Percentiles rank a stretch among this genome's conserved stretches.
Conservation (phyloP, 1,284 basidiomycete species). For the Austroboletus novae-zelandiae region DNA sequence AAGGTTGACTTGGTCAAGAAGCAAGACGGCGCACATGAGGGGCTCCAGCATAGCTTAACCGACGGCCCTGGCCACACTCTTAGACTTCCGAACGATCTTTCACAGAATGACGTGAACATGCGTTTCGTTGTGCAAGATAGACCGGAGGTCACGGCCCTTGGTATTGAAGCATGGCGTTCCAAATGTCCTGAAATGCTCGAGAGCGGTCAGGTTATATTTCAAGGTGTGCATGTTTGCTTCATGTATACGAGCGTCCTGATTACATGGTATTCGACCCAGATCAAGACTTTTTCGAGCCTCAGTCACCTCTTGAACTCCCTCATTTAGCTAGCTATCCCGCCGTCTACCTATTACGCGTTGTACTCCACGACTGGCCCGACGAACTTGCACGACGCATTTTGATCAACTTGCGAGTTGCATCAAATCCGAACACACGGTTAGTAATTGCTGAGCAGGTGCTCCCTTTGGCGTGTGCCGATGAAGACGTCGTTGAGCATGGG, state of each 20-base stretch:
- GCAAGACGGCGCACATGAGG: background rate
- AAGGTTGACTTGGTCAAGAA: slow-evolving; percentile 1
- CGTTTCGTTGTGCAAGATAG: slow-evolving; percentile 70
- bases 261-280: slow-evolving; percentile 33
- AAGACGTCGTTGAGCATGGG: slow-evolving; percentile 23
- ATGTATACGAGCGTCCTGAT: background rate
- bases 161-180: slow-evolving; percentile 59
- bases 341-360: slow-evolving; percentile 65
- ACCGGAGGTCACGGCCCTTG: slow-evolving; percentile 59
- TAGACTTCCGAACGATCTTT: slow-evolving; percentile 3
- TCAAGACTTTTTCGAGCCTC: slow-evolving; percentile 71
- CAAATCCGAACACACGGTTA: slow-evolving; percentile 50
- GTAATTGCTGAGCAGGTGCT: slow-evolving; percentile 69
- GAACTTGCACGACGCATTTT: slow-evolving; percentile 52
- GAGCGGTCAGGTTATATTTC: slow-evolving; percentile 54
- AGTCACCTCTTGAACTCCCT: slow-evolving; percentile 38
- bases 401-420: slow-evolving; percentile 50
- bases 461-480: slow-evolving; percentile 62
- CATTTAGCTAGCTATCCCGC: slow-evolving; percentile 44
- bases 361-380: slow-evolving; percentile 76
- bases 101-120: slow-evolving; percentile 8
- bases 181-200: slow-evolving; percentile 61
- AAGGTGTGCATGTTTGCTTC: slow-evolving; percentile 38
- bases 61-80: background rate
- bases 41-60: background rate